Base-by-base conservation (phyloP, 2,329 filamentous ascomycete species). In the Pseudogymnoascus sp. region DNA sequence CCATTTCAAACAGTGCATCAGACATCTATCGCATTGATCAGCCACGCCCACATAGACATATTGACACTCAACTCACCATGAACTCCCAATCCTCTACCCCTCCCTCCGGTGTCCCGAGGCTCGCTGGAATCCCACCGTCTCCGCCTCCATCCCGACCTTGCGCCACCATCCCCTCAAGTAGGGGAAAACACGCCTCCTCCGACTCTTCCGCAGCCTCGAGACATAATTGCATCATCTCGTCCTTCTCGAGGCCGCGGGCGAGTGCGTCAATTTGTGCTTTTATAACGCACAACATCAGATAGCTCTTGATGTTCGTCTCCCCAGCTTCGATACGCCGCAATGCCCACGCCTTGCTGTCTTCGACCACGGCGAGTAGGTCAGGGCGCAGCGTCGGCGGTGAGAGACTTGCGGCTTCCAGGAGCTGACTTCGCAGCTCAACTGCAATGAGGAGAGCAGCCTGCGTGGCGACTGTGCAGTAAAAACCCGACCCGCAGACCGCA, bases 251-350 rank as follows among this genome's bases (percentile, higher is more conserved):
- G 0, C 77, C 74, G 2, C 65, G 66, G 61, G 72, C 67, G 1
- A 79, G 67, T 0, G 70, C 75, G 3, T 77, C 70, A 0, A 82
- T 70, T 41, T 81, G 74, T 0, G 74, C 71, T 12, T 71, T 57
- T 23, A 78, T 71, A 26, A 74, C 69, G 13, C 65, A 64, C n/a
- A 65, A 67, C n/a, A 70, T 60, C 23, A 71, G 33, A 41, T 73
- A 71, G 3, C 72, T 72, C 61, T 78, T 78, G 33, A 73, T 65
- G 35, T 77, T 77, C 2, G 74, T 76, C 67, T 77, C 75, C 1
- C 76, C 76, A 0, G 74, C 70, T 19, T 67, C 68, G n/a, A 77
- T 65, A 10, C 73, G 69, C 12, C 65, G 64, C 33, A 73, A 63
- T 2, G 63, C 65, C 74, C 74, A 76, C 3, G 58, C 61, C 5